Base-by-base conservation (phyloP, 257 asterid species). In the Salvia splendens region DNA sequence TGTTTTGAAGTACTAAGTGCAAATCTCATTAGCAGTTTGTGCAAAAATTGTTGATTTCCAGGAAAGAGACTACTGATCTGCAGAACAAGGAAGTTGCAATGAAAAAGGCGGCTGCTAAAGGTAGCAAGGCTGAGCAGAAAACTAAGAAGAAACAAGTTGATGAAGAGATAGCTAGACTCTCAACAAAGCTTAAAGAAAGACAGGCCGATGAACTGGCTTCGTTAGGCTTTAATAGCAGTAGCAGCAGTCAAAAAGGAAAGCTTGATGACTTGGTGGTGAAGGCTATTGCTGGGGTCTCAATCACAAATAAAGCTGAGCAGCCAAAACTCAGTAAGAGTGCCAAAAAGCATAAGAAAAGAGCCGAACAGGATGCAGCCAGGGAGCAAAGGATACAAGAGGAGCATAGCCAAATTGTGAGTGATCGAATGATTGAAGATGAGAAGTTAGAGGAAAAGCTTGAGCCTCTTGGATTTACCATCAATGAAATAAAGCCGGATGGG, bases 71-170 rank as follows among this genome's bases (percentile, higher is more conserved):
- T 12, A 77, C 72, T 32, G 87, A 83, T 61, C 84, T 94, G 45
- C 99, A 88, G 84, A 84, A 71, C 86, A 91, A 88, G 80, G 97
- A 94, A 84, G 79, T 73, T 35, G 80, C 87, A 42, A 52, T 91
- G 81, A 94, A 91, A 74, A 94, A 94, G 85, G 88, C 88, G 11
- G 96, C 97, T 11, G 96, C 97, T 30, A 94, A 88, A 82, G 99
- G 97, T 38, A 94, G 99, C 87, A 94, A 88, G 73, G 96, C 96
- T 38, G 99, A 94, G 73, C 99, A 94, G 83, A 94, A 88, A 78
- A 96, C 97, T 55, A 94, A 94, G 81, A 91, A 91, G 82, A 94
- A 94, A 69, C 96, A 88, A 82, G 99, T 94, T 51, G 99, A 91
- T 49, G 93, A 91, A 74, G 96, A 94, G 80, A 81, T 94, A 73